Conservation (phyloP, 2,329 filamentous ascomycete species). For the Colletotrichum melonis region DNA sequence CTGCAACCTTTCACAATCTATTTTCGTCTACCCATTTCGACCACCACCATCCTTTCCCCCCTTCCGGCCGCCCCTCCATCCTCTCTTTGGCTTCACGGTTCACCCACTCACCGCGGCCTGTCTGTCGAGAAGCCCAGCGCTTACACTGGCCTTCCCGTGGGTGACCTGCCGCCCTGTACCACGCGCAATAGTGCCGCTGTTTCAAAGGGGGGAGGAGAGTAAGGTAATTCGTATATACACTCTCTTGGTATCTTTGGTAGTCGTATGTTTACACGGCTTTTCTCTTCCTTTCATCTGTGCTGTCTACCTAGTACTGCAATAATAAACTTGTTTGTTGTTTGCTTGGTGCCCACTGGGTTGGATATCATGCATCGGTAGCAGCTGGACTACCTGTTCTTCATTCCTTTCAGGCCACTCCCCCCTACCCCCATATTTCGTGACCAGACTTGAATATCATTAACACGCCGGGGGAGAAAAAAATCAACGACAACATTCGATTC, state of each 20-base stretch:
- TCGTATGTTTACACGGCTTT: slow-evolving; percentile 15
- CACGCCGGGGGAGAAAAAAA: background rate
- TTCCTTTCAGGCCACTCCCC: slow-evolving; percentile 14
- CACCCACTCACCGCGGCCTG: slow-evolving; percentile 31
- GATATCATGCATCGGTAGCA: slow-evolving; percentile 34
- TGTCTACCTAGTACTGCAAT: slow-evolving; percentile 4
- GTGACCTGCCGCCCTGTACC: slow-evolving; percentile 12
- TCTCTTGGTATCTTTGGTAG: slow-evolving; percentile 14
- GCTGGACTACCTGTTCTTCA: slow-evolving; percentile 21
- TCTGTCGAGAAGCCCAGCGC: slow-evolving; percentile 30
- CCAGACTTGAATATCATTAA: background rate
- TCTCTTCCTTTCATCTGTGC: slow-evolving; percentile 16
- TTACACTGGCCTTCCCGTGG: slow-evolving; percentile 28
- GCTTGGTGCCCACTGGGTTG: slow-evolving; percentile 2
- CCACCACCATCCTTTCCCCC: background rate
- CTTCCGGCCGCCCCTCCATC: slow-evolving; percentile 27
- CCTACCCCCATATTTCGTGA: background rate
- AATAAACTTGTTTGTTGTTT: slow-evolving; percentile 23
- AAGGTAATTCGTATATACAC: slow-evolving; percentile 30
- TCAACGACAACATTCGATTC: slow-evolving; percentile 12
- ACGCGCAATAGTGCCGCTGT: slow-evolving; percentile 1
- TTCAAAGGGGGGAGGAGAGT: slow-evolving; percentile 15
- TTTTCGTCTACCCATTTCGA: slow-evolving; percentile 28
- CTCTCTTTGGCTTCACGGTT: slow-evolving; percentile 12
- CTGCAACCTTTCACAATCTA: slow-evolving; percentile 32